These are phyloP conservation scores for Funneliformis caledonium DNA, from an alignment of 371 early-diverging fungal species.

Conservation along the genomic window DNA sequence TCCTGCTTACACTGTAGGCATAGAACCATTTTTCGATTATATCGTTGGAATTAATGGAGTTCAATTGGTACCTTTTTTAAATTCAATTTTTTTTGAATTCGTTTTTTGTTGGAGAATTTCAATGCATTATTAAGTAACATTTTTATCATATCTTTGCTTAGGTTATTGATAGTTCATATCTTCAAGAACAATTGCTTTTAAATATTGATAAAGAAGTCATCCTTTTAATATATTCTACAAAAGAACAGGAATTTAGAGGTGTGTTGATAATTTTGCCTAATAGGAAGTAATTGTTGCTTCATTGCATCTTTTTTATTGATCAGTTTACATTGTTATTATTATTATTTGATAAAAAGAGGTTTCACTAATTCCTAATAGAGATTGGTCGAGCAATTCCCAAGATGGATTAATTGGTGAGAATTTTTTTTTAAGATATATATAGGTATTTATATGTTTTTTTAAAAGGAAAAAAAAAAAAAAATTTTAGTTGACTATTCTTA, in stretches of 20 bases:
- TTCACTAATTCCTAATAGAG: constrained; percentile 57
- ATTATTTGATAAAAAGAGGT: constrained; percentile 51
- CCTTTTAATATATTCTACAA: constrained; percentile 72
- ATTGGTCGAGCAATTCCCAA: constrained; percentile 51
- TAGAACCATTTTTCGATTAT: constrained; percentile 80
- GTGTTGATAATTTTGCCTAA: constrained; percentile 17
- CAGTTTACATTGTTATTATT: background rate
- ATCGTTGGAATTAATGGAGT: constrained; percentile 70
- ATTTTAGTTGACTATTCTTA: background rate
- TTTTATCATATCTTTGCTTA: background rate
- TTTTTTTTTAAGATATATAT: constrained; percentile 1
- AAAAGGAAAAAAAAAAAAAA: background rate
- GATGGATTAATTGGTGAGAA: constrained; percentile 53
- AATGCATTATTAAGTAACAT: background rate
- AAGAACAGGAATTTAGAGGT: constrained; percentile 69
- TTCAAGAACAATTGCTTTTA: constrained; percentile 55
- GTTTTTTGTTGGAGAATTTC: background rate
- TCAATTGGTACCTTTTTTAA: constrained; percentile 50
- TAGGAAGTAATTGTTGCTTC: background rate
- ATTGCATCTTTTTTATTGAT: background rate
- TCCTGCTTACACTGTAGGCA: constrained; percentile 72
- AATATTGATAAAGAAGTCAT: constrained; percentile 60
- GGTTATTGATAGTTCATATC: constrained; percentile 48
- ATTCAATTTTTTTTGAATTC: background rate
- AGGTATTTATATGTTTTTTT: background rate